phyloP scores from a whole-genome alignment of 1,284 basidiomycete species.

The Polyporus tsugae region DNA sequence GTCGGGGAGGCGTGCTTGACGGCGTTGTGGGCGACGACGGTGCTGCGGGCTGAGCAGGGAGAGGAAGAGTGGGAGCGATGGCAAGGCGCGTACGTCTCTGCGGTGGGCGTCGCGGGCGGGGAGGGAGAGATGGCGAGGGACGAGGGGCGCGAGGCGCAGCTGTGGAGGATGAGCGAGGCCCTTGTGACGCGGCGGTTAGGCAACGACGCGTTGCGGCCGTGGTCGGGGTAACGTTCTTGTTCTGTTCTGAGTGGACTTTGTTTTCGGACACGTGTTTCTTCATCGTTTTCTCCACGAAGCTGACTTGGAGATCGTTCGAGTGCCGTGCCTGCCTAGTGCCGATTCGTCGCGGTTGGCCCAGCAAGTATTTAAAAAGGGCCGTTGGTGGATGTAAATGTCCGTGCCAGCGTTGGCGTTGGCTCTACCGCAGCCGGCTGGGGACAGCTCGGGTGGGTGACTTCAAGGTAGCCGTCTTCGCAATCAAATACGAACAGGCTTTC shows the following conservation, averaged over 20 bases:
- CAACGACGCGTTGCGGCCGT: conserved; percentile 43
- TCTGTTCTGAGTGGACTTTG: background rate
- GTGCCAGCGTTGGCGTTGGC: no score
- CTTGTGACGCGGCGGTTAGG: conserved; percentile 46
- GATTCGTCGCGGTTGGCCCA: background rate
- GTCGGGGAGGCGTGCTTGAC: conserved; percentile 47
- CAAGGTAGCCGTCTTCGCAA: no score
- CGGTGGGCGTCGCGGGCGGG: conserved; percentile 45
- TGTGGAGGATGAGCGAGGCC: conserved; percentile 49
- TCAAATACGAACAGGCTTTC: no score
- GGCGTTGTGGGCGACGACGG: conserved; percentile 47
- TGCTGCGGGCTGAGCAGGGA: conserved; percentile 39
- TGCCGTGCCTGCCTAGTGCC: background rate
- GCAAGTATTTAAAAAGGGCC: no score
- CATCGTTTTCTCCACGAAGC: background rate
- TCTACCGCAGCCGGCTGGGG: no score
- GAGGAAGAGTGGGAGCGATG: conserved; percentile 41
- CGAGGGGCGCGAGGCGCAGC: conserved; percentile 45
- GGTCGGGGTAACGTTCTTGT: conserved; percentile 15
- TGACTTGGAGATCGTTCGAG: background rate
- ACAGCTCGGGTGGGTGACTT: no score
- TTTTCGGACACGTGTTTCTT: background rate
- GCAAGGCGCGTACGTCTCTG: conserved; percentile 51
- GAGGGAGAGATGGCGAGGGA: conserved; percentile 48
- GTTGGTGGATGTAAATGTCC: no score